Conservation (phyloP, 1,284 basidiomycete species). For the Kalmanozyma brasiliensis region DNA sequence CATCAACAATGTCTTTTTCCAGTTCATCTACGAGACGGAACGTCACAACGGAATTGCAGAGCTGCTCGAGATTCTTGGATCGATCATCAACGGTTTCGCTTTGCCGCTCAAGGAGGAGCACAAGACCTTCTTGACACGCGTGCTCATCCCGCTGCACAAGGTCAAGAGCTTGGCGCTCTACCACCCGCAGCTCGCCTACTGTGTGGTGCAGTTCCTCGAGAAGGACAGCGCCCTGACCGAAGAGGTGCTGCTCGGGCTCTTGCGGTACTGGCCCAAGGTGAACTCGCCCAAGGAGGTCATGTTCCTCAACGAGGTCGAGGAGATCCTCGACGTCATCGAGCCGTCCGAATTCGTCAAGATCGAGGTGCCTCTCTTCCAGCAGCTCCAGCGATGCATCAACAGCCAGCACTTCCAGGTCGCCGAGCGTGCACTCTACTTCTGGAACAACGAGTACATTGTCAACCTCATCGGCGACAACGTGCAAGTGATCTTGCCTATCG, state of each 20-base stretch:
- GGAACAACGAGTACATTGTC: conserved; percentile 97
- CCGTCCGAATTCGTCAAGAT: conserved; percentile 97
- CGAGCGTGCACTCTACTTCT: conserved; percentile 68
- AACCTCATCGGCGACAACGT: conserved; percentile 99
- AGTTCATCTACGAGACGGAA: conserved; percentile 98
- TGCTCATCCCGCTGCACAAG: conserved; percentile 97
- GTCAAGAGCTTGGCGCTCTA: conserved; percentile 96
- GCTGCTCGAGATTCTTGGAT: conserved; percentile 95
- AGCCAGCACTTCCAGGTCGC: conserved; percentile 94
- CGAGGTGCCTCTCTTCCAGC: conserved; percentile 90
- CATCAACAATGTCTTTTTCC: conserved; percentile 99
- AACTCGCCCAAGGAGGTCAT: conserved; percentile 99
- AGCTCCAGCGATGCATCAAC: conserved; percentile 96
- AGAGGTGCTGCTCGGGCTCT: conserved; percentile 91
- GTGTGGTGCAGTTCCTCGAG: conserved; percentile 98
- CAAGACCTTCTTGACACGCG: conserved; percentile 95
- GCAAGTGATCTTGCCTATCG: conserved; percentile 87
- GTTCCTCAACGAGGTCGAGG: conserved; percentile 99
- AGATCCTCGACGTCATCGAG: conserved; percentile 98
- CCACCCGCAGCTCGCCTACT: conserved; percentile 98
- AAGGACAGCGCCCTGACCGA: conserved; percentile 93
- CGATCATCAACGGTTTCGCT: conserved; percentile 99
- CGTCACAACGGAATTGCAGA: conserved; percentile 99
- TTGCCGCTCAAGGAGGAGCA: conserved; percentile 98
- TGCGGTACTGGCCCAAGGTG: conserved; percentile 99